A percentile compares a stretch with the other conserved stretches of the same genome.
phyloP scores from a whole-genome alignment of 805 yeast genomes.

The Saturnispora kantuleensis region DNA sequence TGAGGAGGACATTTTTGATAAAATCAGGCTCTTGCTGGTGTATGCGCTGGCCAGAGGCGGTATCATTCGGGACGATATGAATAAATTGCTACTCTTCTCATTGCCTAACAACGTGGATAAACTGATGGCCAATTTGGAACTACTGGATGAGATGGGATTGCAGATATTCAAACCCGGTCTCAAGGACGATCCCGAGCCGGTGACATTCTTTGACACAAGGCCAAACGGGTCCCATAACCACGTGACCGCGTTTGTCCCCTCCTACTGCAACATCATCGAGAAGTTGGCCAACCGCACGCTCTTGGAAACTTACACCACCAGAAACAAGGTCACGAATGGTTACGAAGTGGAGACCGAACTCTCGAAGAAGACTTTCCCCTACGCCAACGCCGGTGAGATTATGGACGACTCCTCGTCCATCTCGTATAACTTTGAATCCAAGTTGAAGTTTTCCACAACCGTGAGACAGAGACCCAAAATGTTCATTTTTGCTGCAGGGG shows the following conservation, averaged over 20 bases:
- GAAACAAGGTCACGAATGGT: conserved; percentile 7
- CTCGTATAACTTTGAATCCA: conserved; percentile 21
- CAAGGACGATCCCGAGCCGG: conserved; percentile 35
- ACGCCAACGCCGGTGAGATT: conserved; percentile 28
- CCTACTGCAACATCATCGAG: conserved; percentile 21
- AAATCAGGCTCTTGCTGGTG: conserved; percentile 60
- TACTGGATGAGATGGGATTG: conserved; percentile 37
- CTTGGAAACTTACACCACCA: conserved; percentile 21
- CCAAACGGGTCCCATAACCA: conserved; percentile 16
- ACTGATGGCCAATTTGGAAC: conserved; percentile 44
- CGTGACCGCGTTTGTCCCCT: conserved; percentile 21
- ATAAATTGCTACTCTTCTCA: conserved; percentile 54
- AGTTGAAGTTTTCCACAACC: conserved; percentile 21
- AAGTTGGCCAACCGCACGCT: conserved; percentile 19
- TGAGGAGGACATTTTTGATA: conserved; percentile 42
- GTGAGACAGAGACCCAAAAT: conserved; percentile 49
- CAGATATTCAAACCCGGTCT: conserved; percentile 29
- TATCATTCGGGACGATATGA: conserved; percentile 59
- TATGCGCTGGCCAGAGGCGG: conserved; percentile 83
- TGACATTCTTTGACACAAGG: conserved; percentile 46
- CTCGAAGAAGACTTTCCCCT: conserved; percentile 44
- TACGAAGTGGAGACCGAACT: conserved; percentile 23
- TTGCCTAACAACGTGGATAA: conserved; percentile 24
- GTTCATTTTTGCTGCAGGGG: conserved; percentile 81
- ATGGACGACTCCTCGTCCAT: not conserved